These are phyloP conservation scores for Dipteronia dyeriana DNA, from an alignment of 345 rosid species.

Conservation along the genomic window DNA sequence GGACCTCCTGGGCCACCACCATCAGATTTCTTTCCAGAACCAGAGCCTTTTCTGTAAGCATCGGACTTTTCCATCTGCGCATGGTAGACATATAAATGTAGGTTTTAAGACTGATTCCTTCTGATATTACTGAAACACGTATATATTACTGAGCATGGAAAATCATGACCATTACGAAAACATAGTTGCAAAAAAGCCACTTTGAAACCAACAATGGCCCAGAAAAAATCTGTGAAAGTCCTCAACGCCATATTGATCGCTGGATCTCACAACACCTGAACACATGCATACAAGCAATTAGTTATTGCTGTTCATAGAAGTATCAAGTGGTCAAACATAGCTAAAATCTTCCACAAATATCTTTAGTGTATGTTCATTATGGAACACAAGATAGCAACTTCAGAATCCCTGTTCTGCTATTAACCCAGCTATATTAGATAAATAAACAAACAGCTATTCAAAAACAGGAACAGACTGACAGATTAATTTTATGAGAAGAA, in stretches of 20 bases:
- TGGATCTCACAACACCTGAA: conserved; percentile 57
- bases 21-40: conserved; percentile 84
- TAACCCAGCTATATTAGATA: background rate
- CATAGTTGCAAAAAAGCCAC: conserved; percentile 66
- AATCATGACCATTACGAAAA: conserved; percentile 51
- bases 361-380: background rate
- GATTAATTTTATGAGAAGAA: background rate
- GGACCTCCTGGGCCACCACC: conserved; percentile 80
- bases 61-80: conserved; percentile 85
- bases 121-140: background rate
- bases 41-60: conserved; percentile 61
- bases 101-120: background rate
- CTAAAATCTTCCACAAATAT: background rate
- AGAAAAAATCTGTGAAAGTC: conserved; percentile 66
- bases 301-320: background rate
- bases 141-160: background rate
- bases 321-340: background rate
- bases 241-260: conserved; percentile 65
- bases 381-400: background rate
- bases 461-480: background rate
- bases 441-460: background rate
- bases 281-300: background rate
- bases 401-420: background rate
- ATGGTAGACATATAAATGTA: background rate
- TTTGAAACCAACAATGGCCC: conserved; percentile 63